These are phyloP conservation scores for Psidium friedrichsthalianum DNA, from an alignment of 345 rosid species.

Conservation along the genomic window DNA sequence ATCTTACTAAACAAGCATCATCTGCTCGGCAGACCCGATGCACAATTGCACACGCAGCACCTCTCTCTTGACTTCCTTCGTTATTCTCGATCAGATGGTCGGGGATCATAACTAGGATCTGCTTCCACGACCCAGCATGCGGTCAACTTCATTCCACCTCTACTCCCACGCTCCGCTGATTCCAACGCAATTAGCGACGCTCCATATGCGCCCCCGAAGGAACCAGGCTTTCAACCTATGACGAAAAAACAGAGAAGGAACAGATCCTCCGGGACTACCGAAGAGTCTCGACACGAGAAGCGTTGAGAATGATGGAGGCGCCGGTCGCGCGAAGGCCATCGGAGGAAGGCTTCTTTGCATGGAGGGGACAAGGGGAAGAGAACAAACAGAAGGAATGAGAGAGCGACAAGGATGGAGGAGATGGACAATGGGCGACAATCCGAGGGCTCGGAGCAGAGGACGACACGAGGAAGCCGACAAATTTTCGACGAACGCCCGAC, in stretches of 20 bases:
- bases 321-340: conserved; percentile 6
- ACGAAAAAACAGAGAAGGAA: too few relatives aligned
- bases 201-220: not conserved
- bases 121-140: not conserved
- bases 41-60: not conserved
- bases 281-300: not conserved
- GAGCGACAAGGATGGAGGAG: conserved; percentile 5
- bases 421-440: conserved; percentile 10
- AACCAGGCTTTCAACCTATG: not conserved
- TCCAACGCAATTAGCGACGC: not conserved
- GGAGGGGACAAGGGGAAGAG: conserved; percentile 5
- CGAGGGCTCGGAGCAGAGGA: not conserved
- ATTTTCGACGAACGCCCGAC: not conserved
- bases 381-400: not conserved
- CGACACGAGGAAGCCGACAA: conserved; percentile 20
- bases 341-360: not conserved
- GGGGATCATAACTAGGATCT: not conserved
- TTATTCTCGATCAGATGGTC: not conserved
- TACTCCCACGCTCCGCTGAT: not conserved
- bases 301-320: not conserved
- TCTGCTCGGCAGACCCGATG: too few relatives aligned
- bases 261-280: too few relatives aligned
- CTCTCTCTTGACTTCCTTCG: not conserved
- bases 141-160: not conserved
- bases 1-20: not conserved